These are phyloP conservation scores for Begonia masoniana DNA, from an alignment of 306 rosid genomes.

Conservation along the genomic window DNA sequence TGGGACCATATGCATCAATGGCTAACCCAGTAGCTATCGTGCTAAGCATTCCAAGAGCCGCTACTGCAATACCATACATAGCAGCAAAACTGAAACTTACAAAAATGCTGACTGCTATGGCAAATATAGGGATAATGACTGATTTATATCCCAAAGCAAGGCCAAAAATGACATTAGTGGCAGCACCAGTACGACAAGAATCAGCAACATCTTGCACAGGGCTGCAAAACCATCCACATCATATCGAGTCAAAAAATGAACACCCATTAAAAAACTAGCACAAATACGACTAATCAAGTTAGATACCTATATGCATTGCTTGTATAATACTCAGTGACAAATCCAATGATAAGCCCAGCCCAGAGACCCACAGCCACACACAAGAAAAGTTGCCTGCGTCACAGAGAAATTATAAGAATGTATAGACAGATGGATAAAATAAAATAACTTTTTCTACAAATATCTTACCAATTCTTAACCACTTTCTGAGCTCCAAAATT, in stretches of 20 bases:
- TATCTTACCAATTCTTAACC: too few species aligned
- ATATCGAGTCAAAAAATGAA: neutral
- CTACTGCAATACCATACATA: constrained; percentile 93
- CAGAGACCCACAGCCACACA: too few species aligned
- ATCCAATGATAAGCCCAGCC: too few species aligned
- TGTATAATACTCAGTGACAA: too few species aligned
- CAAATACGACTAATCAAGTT: too few species aligned
- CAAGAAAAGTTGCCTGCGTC: too few species aligned
- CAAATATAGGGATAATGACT: constrained; percentile 89
- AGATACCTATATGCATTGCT: too few species aligned
- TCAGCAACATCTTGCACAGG: constrained; percentile 99
- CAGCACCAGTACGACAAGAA: constrained; percentile 97
- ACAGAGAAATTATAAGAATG: too few species aligned
- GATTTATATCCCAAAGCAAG: constrained; percentile 99
- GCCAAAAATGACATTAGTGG: constrained; percentile 93
- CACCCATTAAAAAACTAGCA: neutral
- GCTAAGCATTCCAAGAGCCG: constrained; percentile 97
- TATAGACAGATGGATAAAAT: too few species aligned
- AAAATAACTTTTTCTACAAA: too few species aligned
- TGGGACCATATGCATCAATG: constrained; percentile 96
- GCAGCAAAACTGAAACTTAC: constrained; percentile 95
- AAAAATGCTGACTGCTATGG: constrained; percentile 79
- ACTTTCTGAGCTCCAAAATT: too few species aligned
- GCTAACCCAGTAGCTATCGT: constrained; percentile 97
- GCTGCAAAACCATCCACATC: constrained; percentile 27